These are phyloP conservation scores for Apiotrichum akiyoshidainum DNA, from an alignment of 1,284 basidiomycete species.

Conservation along the genomic window DNA sequence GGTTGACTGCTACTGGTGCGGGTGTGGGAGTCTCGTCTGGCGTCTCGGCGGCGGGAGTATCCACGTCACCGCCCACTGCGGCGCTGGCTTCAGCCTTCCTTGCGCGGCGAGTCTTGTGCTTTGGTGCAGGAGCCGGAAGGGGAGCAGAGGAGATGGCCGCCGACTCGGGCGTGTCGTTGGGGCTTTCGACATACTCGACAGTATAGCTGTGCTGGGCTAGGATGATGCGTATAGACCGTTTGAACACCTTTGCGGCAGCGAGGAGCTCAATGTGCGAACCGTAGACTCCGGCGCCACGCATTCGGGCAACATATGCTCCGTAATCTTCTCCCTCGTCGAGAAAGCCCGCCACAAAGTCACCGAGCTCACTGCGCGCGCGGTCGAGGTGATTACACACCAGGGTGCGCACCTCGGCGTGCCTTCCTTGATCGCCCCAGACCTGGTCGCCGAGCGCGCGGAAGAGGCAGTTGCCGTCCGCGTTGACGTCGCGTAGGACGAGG, in stretches of 20 bases:
- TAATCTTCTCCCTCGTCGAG: constrained; percentile 40
- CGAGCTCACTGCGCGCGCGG: constrained; percentile 31
- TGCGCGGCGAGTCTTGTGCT: neutral
- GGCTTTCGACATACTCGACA: constrained; percentile 24
- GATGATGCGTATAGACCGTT: constrained; percentile 40
- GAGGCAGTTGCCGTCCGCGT: constrained; percentile 47
- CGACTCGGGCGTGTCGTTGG: neutral
- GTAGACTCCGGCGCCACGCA: constrained; percentile 40
- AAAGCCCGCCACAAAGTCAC: constrained; percentile 36
- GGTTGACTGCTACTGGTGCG: constrained; percentile 13
- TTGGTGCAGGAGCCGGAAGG: neutral
- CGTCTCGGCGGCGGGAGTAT: neutral
- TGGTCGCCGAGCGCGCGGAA: constrained; percentile 44
- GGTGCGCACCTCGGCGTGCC: constrained; percentile 39
- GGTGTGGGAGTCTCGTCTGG: neutral
- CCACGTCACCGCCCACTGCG: neutral
- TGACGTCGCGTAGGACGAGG: constrained; percentile 38
- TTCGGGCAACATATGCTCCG: constrained; percentile 36
- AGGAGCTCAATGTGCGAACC: constrained; percentile 44
- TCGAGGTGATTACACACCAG: constrained; percentile 44
- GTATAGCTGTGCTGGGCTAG: constrained; percentile 40
- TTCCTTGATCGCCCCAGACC: constrained; percentile 40
- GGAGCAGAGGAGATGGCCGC: neutral
- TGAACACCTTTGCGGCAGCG: constrained; percentile 41
- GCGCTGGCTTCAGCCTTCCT: neutral